Evolutionary conservation across 2,329 filamentous ascomycete species (phyloP), one percentile per base, ranked within the genome.

Genomic region (Nigrospora osmanthi): DNA sequence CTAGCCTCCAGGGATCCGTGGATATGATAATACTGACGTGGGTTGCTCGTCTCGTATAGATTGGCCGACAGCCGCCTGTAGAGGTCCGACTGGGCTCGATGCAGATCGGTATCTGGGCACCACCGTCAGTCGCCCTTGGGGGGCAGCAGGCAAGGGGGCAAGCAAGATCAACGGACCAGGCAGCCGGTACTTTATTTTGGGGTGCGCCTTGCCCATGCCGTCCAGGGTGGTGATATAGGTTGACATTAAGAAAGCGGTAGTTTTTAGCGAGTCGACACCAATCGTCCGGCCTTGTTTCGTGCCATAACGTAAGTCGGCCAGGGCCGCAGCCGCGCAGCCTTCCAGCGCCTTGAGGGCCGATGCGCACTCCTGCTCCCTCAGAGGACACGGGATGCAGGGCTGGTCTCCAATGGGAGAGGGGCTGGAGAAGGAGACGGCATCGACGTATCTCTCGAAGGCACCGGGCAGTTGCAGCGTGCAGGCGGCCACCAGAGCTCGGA

Each of bases 21-120:
- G 23, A 88, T 83, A 55, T 89, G 85, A 57, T 85, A 89, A 55
- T 79, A 88, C 56, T 83, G 72, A n/a, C 75, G 78, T 1, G 70
- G 64, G n/a, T 70, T 73, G 58, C 78, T 81, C 10, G 84, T 87
- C 54, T 76, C 71, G 63, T 87, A 88, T 1, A 88, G 64, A 49
- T 87, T 87, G 13, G 84, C 84, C 11, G 84, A 85, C 62, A 88
- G 72, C 49, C 85, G 79, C 11, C 85, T 77, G 57, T 89, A 89
- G 7, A 78, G 68, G 49, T 81, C 78, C 2, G 84, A 86, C 58
- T 89, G 85, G 1, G 85, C 85, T 49, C 76, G 68, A 6, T 86
- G 66, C 17, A 88, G 63, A 61, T 89, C 85, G 54, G 84, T 89
- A 54, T 87, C 84, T 87, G 47, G 13, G 33, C n/a, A n/a, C 33